A percentile compares a stretch with the other conserved stretches of the same genome.
Conservation (phyloP, 169 alveolate genomes). For the Babesia sp. region DNA sequence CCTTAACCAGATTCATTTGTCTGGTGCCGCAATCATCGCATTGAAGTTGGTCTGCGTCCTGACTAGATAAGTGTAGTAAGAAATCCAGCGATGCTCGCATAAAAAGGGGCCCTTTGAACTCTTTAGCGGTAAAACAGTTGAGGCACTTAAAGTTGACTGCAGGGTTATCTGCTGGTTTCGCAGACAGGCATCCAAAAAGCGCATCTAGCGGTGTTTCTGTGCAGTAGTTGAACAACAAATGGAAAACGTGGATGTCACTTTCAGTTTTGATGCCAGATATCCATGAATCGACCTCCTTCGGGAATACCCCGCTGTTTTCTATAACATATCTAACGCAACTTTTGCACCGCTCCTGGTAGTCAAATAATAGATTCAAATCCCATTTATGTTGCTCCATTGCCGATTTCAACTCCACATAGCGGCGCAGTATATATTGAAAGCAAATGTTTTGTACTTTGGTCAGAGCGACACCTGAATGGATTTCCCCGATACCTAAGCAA, state of each 20-base stretch:
- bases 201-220: conserved; percentile 10
- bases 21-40: conserved; percentile 11
- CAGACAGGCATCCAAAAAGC: conserved; percentile 18
- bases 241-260: conserved; percentile 7
- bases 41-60: background rate
- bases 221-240: conserved; percentile 13
- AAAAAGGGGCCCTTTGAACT: conserved; percentile 27
- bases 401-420: conserved; percentile 17
- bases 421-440: background rate
- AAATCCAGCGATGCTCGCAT: conserved; percentile 10
- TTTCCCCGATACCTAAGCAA: conserved; percentile 17
- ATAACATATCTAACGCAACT: background rate
- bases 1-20: conserved; percentile 3
- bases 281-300: background rate
- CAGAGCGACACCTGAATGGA: conserved; percentile 17
- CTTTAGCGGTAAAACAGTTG: conserved; percentile 4
- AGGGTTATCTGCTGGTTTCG: background rate
- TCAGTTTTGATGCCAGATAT: background rate
- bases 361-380: background rate
- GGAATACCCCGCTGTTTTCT: conserved; percentile 16
- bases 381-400: background rate
- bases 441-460: conserved; percentile 27
- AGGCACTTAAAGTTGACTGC: conserved; percentile 12
- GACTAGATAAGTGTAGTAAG: conserved; percentile 11
- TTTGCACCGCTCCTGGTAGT: background rate